A percentile compares a stretch with the other conserved stretches of the same genome.
phyloP scores from a whole-genome alignment of 108 stramenopile species.

The Schizochytrium sp. region DNA sequence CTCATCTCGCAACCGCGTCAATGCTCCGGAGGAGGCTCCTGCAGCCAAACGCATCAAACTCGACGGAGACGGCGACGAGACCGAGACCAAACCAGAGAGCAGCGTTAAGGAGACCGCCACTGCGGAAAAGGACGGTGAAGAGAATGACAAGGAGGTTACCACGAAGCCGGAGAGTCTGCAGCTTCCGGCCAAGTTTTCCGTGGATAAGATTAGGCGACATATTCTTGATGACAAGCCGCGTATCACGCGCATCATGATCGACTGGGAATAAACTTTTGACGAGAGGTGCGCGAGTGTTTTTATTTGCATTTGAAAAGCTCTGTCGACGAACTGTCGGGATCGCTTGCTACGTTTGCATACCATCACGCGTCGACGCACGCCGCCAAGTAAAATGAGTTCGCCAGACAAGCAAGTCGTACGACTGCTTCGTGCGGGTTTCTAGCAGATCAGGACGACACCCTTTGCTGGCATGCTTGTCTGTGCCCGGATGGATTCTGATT shows the following conservation, averaged over 20 bases:
- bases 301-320: neutral
- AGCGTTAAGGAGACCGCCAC: too few species aligned
- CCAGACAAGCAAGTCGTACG: too few species aligned
- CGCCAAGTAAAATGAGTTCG: too few species aligned
- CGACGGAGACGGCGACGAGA: neutral
- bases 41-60: neutral
- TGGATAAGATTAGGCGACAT: slow-evolving; percentile 28
- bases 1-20: neutral
- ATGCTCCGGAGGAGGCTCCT: neutral
- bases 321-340: too few species aligned
- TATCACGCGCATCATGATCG: slow-evolving; percentile 51
- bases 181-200: neutral
- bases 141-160: neutral
- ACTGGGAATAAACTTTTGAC: slow-evolving; percentile 31
- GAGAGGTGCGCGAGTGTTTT: neutral
- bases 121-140: neutral
- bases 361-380: too few species aligned
- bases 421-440: too few species aligned
- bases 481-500: too few species aligned
- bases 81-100: too few species aligned
- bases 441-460: too few species aligned
- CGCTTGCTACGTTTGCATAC: too few species aligned
- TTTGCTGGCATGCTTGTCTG: too few species aligned
- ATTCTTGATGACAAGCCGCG: slow-evolving; percentile 54
- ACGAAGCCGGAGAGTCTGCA: neutral